Evolutionary conservation across 2,329 filamentous ascomycete genomes (phyloP).

Genomic region (Fusarium compactum): DNA sequence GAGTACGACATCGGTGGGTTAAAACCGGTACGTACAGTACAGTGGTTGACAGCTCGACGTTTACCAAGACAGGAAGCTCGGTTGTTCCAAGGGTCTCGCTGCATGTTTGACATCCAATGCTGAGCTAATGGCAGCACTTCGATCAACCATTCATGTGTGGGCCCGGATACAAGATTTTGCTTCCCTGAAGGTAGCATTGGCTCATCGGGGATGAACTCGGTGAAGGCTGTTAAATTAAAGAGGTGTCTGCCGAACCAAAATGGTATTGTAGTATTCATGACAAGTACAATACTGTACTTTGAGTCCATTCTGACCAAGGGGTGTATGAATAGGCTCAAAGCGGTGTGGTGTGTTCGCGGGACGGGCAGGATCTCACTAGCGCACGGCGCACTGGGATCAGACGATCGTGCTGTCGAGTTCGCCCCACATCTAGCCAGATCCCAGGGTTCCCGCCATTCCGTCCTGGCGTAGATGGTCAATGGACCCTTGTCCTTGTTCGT

Average conservation of each 20-base stretch:
- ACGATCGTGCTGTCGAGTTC: conserved; percentile 47
- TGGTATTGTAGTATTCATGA: not conserved
- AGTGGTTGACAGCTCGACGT: not conserved
- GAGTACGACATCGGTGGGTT: not conserved
- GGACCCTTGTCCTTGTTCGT: conserved; percentile 38
- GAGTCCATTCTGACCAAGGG: conserved; percentile 10
- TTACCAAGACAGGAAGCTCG: conserved; percentile 44
- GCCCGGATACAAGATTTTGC: conserved; percentile 24
- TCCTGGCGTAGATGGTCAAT: conserved; percentile 33
- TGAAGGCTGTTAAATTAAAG: not conserved
- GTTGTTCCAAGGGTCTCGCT: conserved; percentile 36
- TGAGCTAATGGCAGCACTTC: conserved; percentile 40
- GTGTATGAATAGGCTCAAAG: conserved; percentile 33
- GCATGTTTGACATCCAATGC: conserved; percentile 37
- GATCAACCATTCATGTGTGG: conserved; percentile 43
- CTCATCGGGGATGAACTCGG: not conserved
- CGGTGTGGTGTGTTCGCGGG: conserved; percentile 47
- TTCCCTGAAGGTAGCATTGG: conserved; percentile 2
- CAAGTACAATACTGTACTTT: not conserved
- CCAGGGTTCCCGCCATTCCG: conserved; percentile 47
- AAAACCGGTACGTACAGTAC: not conserved
- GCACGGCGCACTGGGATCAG: conserved; percentile 46
- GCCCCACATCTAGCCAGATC: conserved; percentile 48
- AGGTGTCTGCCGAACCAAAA: not conserved
- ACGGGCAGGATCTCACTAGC: conserved; percentile 49